These are phyloP conservation scores for Hypericum perforatum DNA, from an alignment of 345 rosid species.

Conservation along the genomic window DNA sequence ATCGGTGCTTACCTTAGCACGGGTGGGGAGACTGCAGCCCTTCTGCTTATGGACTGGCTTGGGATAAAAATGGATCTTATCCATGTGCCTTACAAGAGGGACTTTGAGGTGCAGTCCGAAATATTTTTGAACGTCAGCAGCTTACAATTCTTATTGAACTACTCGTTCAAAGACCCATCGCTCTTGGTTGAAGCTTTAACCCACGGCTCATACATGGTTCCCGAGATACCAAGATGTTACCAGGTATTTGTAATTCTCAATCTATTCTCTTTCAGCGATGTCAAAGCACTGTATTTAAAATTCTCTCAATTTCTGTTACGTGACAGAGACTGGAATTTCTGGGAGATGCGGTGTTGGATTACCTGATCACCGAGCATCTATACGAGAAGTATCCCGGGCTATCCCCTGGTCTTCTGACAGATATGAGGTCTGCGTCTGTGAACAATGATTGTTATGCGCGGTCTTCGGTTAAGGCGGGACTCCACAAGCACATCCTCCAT, in stretches of 20 bases:
- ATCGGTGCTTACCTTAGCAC: slow-evolving; percentile 70
- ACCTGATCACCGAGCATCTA: slow-evolving; percentile 51
- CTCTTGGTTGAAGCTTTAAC: slow-evolving; percentile 82
- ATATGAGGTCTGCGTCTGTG: slow-evolving; percentile 90
- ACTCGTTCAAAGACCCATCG: slow-evolving; percentile 50
- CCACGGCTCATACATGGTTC: slow-evolving; percentile 85
- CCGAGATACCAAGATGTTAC: slow-evolving; percentile 84
- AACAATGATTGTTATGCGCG: slow-evolving; percentile 79
- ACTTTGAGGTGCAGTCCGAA: slow-evolving; percentile 22
- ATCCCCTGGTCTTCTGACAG: slow-evolving; percentile 75
- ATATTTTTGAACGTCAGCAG: slow-evolving; percentile 32
- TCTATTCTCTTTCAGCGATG: not conserved
- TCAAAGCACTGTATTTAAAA: not conserved
- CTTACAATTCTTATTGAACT: slow-evolving; percentile 48
- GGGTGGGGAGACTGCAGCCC: slow-evolving; percentile 59
- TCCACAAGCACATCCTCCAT: slow-evolving; percentile 65
- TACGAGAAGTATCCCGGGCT: slow-evolving; percentile 46
- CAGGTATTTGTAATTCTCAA: slow-evolving; percentile 39
- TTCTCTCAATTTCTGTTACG: not conserved
- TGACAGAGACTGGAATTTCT: slow-evolving; percentile 87
- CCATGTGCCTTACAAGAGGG: slow-evolving; percentile 23
- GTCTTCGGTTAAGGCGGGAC: slow-evolving; percentile 40
- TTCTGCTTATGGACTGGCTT: slow-evolving; percentile 58
- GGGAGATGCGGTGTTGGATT: slow-evolving; percentile 83
- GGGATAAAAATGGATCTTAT: slow-evolving; percentile 51